Evolutionary conservation across 768 basidiomycete genomes (phyloP).

Genomic region (Lactarius sanguifluus): DNA sequence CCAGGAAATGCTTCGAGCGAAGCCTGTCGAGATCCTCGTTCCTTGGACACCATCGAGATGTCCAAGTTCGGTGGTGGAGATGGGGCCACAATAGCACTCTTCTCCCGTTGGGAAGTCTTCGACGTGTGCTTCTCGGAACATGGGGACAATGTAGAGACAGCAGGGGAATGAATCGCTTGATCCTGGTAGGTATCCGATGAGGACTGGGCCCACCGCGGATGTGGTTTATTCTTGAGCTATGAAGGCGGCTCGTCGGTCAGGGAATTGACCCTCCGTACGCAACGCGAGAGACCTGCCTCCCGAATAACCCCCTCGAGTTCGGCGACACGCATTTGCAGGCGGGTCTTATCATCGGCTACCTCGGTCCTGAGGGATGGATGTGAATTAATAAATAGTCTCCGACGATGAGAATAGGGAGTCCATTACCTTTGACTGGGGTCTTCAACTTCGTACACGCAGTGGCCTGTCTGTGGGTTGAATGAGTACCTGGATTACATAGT

Average conservation of each 20-base stretch:
- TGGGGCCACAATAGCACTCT: not conserved
- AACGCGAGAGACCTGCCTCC: slow-evolving; percentile 47
- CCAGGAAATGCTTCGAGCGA: slow-evolving; percentile 7
- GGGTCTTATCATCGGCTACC: slow-evolving; percentile 59
- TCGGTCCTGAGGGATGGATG: slow-evolving; percentile 29
- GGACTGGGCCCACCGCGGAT: slow-evolving; percentile 55
- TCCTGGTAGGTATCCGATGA: slow-evolving; percentile 11
- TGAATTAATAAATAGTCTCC: not conserved
- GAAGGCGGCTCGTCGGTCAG: slow-evolving; percentile 1
- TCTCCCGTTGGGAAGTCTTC: not conserved
- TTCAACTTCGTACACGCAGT: slow-evolving; percentile 84
- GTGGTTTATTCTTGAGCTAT: slow-evolving; percentile 71
- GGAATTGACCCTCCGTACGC: not conserved
- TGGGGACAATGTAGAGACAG: slow-evolving; percentile 1
- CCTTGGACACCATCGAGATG: not conserved
- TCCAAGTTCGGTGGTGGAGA: not conserved
- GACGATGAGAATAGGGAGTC: slow-evolving; percentile 27
- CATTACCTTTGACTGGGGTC: slow-evolving; percentile 59
- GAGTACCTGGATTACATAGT: not conserved
- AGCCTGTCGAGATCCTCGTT: not conserved
- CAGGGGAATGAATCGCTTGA: not conserved
- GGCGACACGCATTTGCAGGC: slow-evolving; percentile 70
- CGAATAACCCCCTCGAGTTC: slow-evolving; percentile 83
- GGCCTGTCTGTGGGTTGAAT: slow-evolving; percentile 54
- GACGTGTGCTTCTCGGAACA: not conserved